These are phyloP conservation scores for Cyphellophora attinorum DNA, from an alignment of 2,329 filamentous ascomycete genomes.

Conservation along the genomic window DNA sequence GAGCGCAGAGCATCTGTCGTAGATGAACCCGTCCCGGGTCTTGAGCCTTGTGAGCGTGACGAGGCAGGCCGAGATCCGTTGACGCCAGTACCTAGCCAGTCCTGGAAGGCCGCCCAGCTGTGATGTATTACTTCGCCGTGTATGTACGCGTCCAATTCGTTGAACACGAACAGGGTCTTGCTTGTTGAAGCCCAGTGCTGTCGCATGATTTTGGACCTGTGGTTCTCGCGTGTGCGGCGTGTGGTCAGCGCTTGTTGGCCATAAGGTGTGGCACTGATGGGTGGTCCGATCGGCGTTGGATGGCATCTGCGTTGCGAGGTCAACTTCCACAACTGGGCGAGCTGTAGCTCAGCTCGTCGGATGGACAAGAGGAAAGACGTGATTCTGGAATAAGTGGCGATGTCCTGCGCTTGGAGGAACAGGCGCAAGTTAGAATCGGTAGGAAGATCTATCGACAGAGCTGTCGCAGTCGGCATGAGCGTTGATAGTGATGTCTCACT, in stretches of 20 bases:
- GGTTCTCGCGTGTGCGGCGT: conserved; percentile 55
- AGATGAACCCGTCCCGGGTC: conserved; percentile 26
- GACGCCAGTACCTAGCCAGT: conserved; percentile 54
- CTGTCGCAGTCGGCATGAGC: conserved; percentile 66
- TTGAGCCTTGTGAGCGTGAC: conserved; percentile 22
- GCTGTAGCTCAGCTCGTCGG: conserved; percentile 71
- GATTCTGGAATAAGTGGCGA: conserved; percentile 72
- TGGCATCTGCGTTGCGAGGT: conserved; percentile 68
- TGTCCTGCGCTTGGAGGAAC: conserved; percentile 67
- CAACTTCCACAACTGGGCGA: conserved; percentile 80
- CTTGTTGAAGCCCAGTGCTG: conserved; percentile 84
- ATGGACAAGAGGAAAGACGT: conserved; percentile 82
- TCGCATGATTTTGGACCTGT: conserved; percentile 59
- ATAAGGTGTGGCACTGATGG: conserved; percentile 50
- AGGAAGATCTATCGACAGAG: conserved; percentile 61
- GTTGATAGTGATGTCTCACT: conserved; percentile 9
- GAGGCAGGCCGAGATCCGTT: conserved; percentile 19
- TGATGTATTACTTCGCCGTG: conserved; percentile 80
- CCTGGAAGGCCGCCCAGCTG: conserved; percentile 69
- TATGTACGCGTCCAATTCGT: conserved; percentile 77
- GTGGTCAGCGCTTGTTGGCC: conserved; percentile 52
- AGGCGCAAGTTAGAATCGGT: conserved; percentile 75
- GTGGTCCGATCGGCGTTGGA: conserved; percentile 59
- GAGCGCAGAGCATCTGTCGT: conserved; percentile 6
- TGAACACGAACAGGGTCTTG: conserved; percentile 78